Conservation (phyloP, 1,284 basidiomycete species). For the Rhodotorula mucilaginosa region DNA sequence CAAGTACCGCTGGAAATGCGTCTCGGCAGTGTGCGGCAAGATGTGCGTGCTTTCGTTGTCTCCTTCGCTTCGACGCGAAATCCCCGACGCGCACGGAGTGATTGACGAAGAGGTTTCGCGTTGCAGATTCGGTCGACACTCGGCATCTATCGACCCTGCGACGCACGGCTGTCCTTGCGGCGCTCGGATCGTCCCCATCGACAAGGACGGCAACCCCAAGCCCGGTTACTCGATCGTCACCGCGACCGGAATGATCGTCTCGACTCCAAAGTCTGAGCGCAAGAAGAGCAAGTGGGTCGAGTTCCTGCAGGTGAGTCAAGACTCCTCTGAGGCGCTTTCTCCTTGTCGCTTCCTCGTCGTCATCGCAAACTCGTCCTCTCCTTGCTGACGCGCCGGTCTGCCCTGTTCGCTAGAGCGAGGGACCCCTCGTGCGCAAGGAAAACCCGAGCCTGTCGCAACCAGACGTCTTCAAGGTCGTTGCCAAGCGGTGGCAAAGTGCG, state of each 20-base stretch:
- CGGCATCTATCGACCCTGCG: constrained; percentile 69
- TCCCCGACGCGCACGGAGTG: too few species aligned
- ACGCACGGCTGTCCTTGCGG: constrained; percentile 58
- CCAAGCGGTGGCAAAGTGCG: constrained; percentile 26
- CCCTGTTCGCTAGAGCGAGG: background rate
- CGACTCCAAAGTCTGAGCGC: constrained; percentile 5
- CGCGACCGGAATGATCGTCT: background rate
- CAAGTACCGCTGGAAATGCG: constrained; percentile 71
- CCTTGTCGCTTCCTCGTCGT: background rate
- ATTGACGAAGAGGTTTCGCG: too few species aligned
- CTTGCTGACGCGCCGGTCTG: background rate
- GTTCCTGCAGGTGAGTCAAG: constrained; percentile 27
- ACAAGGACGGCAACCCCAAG: constrained; percentile 24
- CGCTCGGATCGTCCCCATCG: constrained; percentile 25
- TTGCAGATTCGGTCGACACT: constrained; percentile 68
- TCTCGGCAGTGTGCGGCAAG: constrained; percentile 57
- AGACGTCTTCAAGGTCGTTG: constrained; percentile 34
- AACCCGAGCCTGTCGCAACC: constrained; percentile 20
- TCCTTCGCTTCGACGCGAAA: background rate
- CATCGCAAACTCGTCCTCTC: too few species aligned
- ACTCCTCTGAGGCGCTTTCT: too few species aligned
- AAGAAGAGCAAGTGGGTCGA: constrained; percentile 36
- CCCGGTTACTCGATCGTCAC: constrained; percentile 8
- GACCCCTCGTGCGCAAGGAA: constrained; percentile 16
- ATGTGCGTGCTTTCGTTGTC: constrained; percentile 54